Conservation (phyloP, 164 flowering plant species). For the Macadamia tetraphylla region DNA sequence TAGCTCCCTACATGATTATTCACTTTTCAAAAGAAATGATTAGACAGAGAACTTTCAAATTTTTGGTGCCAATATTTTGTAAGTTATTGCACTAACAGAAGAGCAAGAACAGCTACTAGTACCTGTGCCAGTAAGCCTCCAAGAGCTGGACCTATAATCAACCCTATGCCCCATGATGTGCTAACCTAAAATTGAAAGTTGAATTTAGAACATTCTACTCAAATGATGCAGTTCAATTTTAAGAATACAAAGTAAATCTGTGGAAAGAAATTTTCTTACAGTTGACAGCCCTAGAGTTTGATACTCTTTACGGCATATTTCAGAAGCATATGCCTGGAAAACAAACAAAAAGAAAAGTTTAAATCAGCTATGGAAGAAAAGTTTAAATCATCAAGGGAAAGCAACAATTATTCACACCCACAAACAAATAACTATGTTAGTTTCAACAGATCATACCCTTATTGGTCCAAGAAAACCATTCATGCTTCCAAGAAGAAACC, state of each 20-base stretch:
- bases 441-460: conserved; percentile 30
- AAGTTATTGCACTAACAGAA: neutral
- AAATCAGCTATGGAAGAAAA: neutral
- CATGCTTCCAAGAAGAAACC: conserved; percentile 66
- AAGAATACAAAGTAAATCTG: neutral
- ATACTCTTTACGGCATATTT: conserved; percentile 55
- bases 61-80: too few relatives aligned
- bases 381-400: too few relatives aligned
- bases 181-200: conserved; percentile 31
- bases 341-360: neutral
- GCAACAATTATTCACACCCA: neutral
- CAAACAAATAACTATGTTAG: too few relatives aligned
- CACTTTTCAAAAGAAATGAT: too few relatives aligned
- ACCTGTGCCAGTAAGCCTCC: conserved; percentile 66
- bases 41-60: too few relatives aligned
- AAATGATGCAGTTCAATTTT: neutral
- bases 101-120: neutral
- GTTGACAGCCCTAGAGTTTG: conserved; percentile 63
- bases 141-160: conserved; percentile 54
- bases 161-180: conserved; percentile 52
- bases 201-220: neutral
- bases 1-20: too few relatives aligned
- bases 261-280: conserved; percentile 30
- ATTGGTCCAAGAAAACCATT: conserved; percentile 56
- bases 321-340: conserved; percentile 64